These are phyloP conservation scores for Trametes versicolor DNA, from an alignment of 1,284 basidiomycete species.

Conservation along the genomic window DNA sequence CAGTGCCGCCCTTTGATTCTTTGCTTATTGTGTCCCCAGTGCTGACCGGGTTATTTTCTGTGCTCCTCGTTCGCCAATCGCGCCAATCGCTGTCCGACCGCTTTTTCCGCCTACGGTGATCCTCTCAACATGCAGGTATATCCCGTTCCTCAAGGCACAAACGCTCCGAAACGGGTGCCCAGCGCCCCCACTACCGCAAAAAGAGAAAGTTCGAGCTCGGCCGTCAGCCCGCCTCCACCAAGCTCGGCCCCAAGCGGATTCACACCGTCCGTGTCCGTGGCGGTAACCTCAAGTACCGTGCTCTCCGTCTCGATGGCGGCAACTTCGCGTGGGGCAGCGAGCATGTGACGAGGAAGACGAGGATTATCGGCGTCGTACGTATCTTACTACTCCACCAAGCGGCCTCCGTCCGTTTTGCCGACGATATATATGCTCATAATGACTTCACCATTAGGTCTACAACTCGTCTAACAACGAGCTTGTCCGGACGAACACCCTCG, in stretches of 20 bases:
- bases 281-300: conserved; percentile 93
- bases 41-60: conserved; percentile 17
- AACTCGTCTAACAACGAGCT: conserved; percentile 99
- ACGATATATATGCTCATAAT: background rate
- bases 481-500: conserved; percentile 97
- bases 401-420: no score
- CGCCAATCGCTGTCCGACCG: background rate
- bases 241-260: conserved; percentile 92
- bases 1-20: conserved; percentile 38
- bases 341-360: conserved; percentile 91
- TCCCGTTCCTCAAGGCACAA: conserved; percentile 95
- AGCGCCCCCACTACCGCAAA: conserved; percentile 96
- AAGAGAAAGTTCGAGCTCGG: conserved; percentile 99
- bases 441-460: conserved; percentile 74
- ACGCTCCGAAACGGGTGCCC: conserved; percentile 91
- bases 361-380: conserved; percentile 94
- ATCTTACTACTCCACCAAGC: background rate
- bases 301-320: conserved; percentile 92
- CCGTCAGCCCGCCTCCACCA: conserved; percentile 95
- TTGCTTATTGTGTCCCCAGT: background rate
- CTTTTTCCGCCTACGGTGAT: conserved; percentile 14
- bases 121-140: conserved; percentile 71
- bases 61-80: conserved; percentile 1
- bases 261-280: conserved; percentile 94
- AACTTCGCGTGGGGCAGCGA: conserved; percentile 99